Conservation (phyloP, 768 basidiomycete genomes). For the Podaxis sp. region DNA sequence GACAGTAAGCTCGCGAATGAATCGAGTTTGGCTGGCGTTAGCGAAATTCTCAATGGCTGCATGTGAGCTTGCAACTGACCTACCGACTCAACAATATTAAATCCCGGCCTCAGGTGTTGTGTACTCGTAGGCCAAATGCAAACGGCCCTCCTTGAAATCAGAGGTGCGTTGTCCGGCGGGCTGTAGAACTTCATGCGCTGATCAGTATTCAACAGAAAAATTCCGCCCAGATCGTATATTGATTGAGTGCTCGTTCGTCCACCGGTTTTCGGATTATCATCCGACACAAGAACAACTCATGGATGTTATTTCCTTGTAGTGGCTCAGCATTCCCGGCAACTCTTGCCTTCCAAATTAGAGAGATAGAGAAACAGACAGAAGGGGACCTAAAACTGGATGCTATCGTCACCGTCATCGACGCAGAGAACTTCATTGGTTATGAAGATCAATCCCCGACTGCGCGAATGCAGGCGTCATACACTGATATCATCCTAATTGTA, state of each 20-base stretch:
- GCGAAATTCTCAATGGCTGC: conserved; percentile 95
- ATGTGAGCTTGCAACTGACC: conserved; percentile 51
- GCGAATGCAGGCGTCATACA: conserved; percentile 94
- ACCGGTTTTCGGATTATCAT: neutral
- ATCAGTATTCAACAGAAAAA: conserved; percentile 50
- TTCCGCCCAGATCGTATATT: conserved; percentile 88
- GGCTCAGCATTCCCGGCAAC: conserved; percentile 97
- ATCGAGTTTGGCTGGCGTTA: conserved; percentile 82
- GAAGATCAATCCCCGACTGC: conserved; percentile 92
- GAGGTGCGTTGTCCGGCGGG: conserved; percentile 46
- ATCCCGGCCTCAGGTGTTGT: conserved; percentile 63
- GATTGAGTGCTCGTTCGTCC: conserved; percentile 87
- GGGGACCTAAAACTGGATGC: conserved; percentile 83
- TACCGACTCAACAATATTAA: neutral
- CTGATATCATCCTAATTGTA: conserved; percentile 86
- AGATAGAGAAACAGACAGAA: conserved; percentile 76
- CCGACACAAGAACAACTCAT: neutral
- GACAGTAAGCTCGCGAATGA: conserved; percentile 90
- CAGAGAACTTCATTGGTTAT: conserved; percentile 90
- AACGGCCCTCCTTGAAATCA: conserved; percentile 84
- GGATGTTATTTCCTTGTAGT: conserved; percentile 34
- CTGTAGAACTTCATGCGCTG: neutral
- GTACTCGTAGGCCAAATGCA: conserved; percentile 96
- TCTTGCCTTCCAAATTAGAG: conserved; percentile 90
- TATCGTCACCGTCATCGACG: conserved; percentile 88